Evolutionary conservation across 768 basidiomycete species (phyloP).

Genomic region (Arthromyces matolae): DNA sequence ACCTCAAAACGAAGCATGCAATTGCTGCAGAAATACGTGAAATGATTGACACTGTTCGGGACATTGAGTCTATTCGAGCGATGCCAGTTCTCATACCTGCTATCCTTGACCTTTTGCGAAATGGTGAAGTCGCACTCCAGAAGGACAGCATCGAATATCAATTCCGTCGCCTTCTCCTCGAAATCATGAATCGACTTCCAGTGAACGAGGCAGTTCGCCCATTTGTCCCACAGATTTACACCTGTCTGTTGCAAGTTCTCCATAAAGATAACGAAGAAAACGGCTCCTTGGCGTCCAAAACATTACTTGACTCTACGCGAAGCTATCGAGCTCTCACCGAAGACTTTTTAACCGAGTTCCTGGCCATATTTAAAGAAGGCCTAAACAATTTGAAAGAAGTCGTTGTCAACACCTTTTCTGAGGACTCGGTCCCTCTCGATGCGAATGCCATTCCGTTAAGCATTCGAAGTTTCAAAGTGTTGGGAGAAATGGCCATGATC

Average conservation of each 20-base stretch:
- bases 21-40: constrained; percentile 80
- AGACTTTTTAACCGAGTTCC: constrained; percentile 72
- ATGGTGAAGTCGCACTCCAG: constrained; percentile 61
- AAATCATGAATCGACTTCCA: constrained; percentile 87
- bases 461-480: constrained; percentile 86
- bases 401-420: constrained; percentile 71
- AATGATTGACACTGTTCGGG: constrained; percentile 74
- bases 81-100: constrained; percentile 72
- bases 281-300: constrained; percentile 86
- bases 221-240: constrained; percentile 64
- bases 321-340: constrained; percentile 70
- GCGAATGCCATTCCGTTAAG: constrained; percentile 60
- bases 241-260: constrained; percentile 79
- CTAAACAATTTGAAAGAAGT: constrained; percentile 71
- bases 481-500: constrained; percentile 91
- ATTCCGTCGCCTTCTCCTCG: constrained; percentile 83
- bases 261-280: constrained; percentile 96
- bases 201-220: constrained; percentile 73
- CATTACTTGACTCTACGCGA: constrained; percentile 83
- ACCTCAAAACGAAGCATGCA: constrained; percentile 64
- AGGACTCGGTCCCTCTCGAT: constrained; percentile 55
- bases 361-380: constrained; percentile 74
- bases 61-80: constrained; percentile 66
- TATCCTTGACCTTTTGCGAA: constrained; percentile 66
- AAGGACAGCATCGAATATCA: constrained; percentile 71